These are phyloP conservation scores for Aphanomyces cochlioides DNA, from an alignment of 352 stramenopile genomes.

Conservation along the genomic window DNA sequence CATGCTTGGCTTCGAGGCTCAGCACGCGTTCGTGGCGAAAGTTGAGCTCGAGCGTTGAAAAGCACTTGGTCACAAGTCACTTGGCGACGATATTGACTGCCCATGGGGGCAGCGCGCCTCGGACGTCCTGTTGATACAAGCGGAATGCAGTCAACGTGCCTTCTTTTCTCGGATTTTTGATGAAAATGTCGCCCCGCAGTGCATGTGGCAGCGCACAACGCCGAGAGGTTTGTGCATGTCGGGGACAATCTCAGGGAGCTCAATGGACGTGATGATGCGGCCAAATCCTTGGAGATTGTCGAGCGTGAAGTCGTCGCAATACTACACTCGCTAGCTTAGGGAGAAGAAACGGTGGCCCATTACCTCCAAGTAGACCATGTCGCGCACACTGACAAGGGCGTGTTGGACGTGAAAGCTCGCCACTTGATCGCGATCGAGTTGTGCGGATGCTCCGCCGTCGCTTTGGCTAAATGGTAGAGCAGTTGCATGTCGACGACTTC, in stretches of 20 bases:
- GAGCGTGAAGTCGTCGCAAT: conserved; percentile 73
- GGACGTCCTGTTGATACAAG: conserved; percentile 17
- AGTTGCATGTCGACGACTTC: conserved; percentile 39
- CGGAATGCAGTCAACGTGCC: not conserved
- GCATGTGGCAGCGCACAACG: not conserved
- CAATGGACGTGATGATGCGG: conserved; percentile 51
- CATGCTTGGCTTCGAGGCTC: not conserved
- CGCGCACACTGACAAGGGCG: conserved; percentile 72
- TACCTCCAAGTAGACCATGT: conserved; percentile 74
- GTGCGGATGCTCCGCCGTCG: conserved; percentile 66
- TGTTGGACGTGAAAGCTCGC: conserved; percentile 67
- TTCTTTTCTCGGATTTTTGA: not conserved
- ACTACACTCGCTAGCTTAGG: conserved; percentile 46
- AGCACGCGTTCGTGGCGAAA: not conserved
- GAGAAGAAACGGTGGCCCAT: too few species aligned
- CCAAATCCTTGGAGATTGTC: conserved; percentile 53
- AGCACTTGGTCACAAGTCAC: not conserved
- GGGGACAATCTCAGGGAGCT: conserved; percentile 31
- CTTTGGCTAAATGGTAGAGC: conserved; percentile 65
- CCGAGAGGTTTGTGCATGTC: not conserved
- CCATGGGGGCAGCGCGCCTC: conserved; percentile 3
- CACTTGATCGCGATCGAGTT: conserved; percentile 81
- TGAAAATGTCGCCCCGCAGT: not conserved
- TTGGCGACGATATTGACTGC: not conserved
- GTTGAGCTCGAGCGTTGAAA: not conserved